Conservation (phyloP, 306 rosid genomes). For the Morella rubra region DNA sequence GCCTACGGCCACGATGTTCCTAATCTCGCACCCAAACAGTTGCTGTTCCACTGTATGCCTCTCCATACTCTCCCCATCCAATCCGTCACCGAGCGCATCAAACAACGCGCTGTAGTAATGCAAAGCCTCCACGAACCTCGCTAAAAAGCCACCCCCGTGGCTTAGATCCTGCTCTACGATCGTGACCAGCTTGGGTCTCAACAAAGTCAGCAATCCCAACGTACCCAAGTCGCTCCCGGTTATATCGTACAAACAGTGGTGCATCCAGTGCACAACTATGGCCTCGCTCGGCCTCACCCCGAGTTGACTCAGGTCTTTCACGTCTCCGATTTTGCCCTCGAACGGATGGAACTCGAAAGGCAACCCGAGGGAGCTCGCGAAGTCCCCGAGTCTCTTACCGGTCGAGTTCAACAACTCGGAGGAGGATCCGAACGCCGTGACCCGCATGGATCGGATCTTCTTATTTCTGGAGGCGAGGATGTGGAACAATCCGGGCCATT, state of each 20-base stretch:
- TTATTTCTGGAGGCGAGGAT: slow-evolving; percentile 80
- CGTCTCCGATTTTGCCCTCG: slow-evolving; percentile 87
- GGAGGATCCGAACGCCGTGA: slow-evolving; percentile 93
- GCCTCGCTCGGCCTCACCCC: slow-evolving; percentile 64
- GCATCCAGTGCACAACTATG: slow-evolving; percentile 96
- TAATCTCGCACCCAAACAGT: slow-evolving; percentile 81
- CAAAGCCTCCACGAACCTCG: slow-evolving; percentile 94
- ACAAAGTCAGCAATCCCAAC: slow-evolving; percentile 52
- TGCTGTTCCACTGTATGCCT: slow-evolving; percentile 97
- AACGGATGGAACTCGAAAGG: slow-evolving; percentile 84
- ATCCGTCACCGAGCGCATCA: slow-evolving; percentile 94
- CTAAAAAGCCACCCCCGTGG: slow-evolving; percentile 77
- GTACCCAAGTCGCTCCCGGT: slow-evolving; percentile 87
- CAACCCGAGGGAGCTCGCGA: slow-evolving; percentile 72
- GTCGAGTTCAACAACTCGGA: slow-evolving; percentile 79
- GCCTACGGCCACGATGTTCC: slow-evolving; percentile 90
- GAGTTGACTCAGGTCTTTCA: slow-evolving; percentile 69
- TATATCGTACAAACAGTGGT: slow-evolving; percentile 86
- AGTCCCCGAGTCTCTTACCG: slow-evolving; percentile 85
- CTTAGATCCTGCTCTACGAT: slow-evolving; percentile 91
- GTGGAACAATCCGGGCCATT: slow-evolving; percentile 98
- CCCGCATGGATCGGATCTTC: slow-evolving; percentile 80
- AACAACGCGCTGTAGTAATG: slow-evolving; percentile 99
- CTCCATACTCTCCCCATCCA: slow-evolving; percentile 60
- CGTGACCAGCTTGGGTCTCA: slow-evolving; percentile 78